phyloP scores from a whole-genome alignment of 768 basidiomycete species.

The Inosperma sp. region DNA sequence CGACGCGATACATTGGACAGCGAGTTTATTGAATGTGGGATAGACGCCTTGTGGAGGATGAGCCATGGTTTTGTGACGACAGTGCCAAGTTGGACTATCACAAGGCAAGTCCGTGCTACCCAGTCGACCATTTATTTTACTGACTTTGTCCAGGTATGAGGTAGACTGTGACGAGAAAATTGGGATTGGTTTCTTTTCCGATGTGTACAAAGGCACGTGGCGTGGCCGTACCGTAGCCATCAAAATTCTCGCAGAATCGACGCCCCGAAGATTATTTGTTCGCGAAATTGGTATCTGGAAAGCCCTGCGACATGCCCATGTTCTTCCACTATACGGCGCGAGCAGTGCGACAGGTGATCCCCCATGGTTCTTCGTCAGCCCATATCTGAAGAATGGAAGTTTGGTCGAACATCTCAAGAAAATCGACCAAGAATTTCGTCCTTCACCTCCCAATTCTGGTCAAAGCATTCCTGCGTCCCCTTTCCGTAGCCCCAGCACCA shows the following conservation, averaged over 20 bases:
- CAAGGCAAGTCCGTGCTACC: slow-evolving; percentile 37
- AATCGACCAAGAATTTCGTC: slow-evolving; percentile 24
- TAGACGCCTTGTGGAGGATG: slow-evolving; percentile 65
- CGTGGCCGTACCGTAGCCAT: slow-evolving; percentile 59
- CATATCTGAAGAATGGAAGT: slow-evolving; percentile 63
- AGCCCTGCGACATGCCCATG: slow-evolving; percentile 59
- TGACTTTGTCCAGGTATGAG: slow-evolving; percentile 54
- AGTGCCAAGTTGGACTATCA: slow-evolving; percentile 75
- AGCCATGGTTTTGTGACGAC: slow-evolving; percentile 40
- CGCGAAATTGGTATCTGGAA: slow-evolving; percentile 73
- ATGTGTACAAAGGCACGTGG: slow-evolving; percentile 78
- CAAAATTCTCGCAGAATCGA: slow-evolving; percentile 63
- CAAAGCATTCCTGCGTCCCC: slow-evolving; percentile 5
- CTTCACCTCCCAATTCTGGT: slow-evolving; percentile 16
- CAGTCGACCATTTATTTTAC: not conserved
- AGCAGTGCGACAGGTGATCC: slow-evolving; percentile 64
- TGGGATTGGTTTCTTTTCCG: slow-evolving; percentile 70
- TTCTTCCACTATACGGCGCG: slow-evolving; percentile 73
- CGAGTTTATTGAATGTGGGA: slow-evolving; percentile 68
- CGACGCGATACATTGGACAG: slow-evolving; percentile 53
- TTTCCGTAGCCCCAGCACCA: slow-evolving; percentile 7
- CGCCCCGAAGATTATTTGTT: slow-evolving; percentile 60
- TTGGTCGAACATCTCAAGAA: slow-evolving; percentile 54
- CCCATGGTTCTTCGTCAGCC: slow-evolving; percentile 78
- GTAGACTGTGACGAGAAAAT: slow-evolving; percentile 66